These are phyloP conservation scores for Jacaranda mimosifolia DNA, from an alignment of 257 asterid genomes.

Conservation along the genomic window DNA sequence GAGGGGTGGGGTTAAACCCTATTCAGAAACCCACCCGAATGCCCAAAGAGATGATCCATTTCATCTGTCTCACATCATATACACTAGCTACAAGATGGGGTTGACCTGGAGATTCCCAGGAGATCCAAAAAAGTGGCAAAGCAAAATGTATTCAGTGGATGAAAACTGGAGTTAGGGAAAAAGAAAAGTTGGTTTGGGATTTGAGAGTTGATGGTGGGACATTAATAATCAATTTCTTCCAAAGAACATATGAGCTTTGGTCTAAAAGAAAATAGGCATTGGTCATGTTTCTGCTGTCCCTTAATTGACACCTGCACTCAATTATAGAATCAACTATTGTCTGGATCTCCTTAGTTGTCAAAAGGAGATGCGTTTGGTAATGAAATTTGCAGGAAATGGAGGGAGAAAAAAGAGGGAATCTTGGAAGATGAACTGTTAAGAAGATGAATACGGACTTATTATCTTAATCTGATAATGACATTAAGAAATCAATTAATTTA, in stretches of 20 bases:
- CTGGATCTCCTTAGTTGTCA: constrained; percentile 35
- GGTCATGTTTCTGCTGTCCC: constrained; percentile 54
- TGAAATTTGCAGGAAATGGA: not conserved
- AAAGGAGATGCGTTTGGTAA: constrained; percentile 22
- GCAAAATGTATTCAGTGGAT: constrained; percentile 49
- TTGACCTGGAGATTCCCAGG: constrained; percentile 59
- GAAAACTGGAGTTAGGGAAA: constrained; percentile 36
- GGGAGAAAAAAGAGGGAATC: not conserved
- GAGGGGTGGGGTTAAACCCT: too few species aligned
- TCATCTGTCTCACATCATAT: too few species aligned
- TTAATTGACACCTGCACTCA: constrained; percentile 27
- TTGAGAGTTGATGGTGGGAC: constrained; percentile 57
- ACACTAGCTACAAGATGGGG: constrained; percentile 22
- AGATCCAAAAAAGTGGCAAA: constrained; percentile 30
- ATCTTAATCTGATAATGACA: not conserved
- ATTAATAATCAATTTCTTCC: constrained; percentile 31
- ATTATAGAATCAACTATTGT: constrained; percentile 46
- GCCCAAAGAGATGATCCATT: too few species aligned
- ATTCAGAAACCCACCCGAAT: too few species aligned
- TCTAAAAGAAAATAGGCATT: constrained; percentile 21
- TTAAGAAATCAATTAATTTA: too few species aligned
- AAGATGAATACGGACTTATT: constrained; percentile 6
- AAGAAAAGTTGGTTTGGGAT: constrained; percentile 39
- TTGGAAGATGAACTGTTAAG: not conserved
- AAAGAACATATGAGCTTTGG: constrained; percentile 29